Evolutionary conservation across 257 asterid genomes (phyloP).

Genomic region (Nicotiana sylvestris): DNA sequence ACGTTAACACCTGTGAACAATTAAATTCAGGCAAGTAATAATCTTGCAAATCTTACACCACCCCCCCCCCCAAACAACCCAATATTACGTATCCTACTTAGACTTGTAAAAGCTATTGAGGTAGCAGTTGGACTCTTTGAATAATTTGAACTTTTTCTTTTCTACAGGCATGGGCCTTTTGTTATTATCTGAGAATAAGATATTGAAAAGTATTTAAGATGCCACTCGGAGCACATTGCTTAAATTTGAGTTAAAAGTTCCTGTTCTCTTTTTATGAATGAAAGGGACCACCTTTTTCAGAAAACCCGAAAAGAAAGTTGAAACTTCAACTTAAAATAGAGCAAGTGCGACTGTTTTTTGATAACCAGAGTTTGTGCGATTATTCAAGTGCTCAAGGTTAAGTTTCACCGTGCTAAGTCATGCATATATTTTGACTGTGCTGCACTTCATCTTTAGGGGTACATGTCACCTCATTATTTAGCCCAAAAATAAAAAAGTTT

Average conservation of each 20-base stretch:
- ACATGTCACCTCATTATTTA: not conserved
- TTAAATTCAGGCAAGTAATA: not conserved
- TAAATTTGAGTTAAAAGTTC: not conserved
- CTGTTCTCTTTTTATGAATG: not conserved
- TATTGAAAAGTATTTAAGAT: not conserved
- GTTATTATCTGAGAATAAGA: not conserved
- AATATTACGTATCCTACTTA: not conserved
- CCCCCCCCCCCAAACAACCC: not conserved
- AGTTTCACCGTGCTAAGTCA: not conserved
- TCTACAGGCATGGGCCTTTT: not conserved
- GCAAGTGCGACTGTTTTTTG: not conserved
- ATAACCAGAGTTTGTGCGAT: not conserved
- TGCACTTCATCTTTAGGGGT: conserved; percentile 1
- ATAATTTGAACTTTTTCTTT: not conserved
- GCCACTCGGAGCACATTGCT: not conserved
- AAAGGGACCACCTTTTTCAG: not conserved
- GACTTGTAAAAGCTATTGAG: not conserved
- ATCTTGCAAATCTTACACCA: not conserved
- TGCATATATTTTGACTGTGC: not conserved
- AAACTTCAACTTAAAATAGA: not conserved
- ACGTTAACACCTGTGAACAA: not conserved
- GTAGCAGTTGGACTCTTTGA: not conserved
- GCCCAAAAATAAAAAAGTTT: not conserved
- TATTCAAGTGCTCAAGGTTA: not conserved
- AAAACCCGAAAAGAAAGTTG: not conserved